These are phyloP conservation scores for Narthecium ossifragum DNA, from an alignment of 106 monocot genomes.

Conservation along the genomic window DNA sequence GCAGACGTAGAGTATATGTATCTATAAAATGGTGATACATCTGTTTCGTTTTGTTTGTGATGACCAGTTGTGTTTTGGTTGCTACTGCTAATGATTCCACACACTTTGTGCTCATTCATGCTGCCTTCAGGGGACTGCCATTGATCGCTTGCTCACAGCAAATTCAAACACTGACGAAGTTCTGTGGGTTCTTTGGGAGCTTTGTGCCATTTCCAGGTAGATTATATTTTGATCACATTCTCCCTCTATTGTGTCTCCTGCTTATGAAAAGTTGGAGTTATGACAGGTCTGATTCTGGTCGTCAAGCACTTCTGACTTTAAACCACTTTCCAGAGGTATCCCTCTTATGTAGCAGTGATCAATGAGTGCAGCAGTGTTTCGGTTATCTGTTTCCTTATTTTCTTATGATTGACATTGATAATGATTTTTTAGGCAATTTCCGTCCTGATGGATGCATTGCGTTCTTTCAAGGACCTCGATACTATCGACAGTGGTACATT, in stretches of 20 bases:
- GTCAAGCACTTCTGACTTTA: conserved; percentile 73
- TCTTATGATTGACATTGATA: neutral
- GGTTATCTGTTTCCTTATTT: neutral
- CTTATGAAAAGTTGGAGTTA: neutral
- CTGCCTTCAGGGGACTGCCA: conserved; percentile 45
- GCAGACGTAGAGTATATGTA: neutral
- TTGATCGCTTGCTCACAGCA: conserved; percentile 68
- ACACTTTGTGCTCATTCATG: neutral
- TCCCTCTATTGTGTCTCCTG: neutral
- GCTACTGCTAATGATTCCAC: neutral
- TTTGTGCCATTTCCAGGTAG: conserved; percentile 88
- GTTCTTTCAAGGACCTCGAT: conserved; percentile 70
- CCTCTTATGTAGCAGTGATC: neutral
- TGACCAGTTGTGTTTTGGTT: neutral
- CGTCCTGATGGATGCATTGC: conserved; percentile 63
- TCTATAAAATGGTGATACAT: too few species aligned
- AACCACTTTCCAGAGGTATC: conserved; percentile 78
- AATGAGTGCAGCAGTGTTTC: too few species aligned
- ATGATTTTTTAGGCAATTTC: conserved; percentile 50
- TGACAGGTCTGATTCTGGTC: conserved; percentile 83
- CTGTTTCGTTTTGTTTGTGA: too few species aligned
- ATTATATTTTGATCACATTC: neutral
- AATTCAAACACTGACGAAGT: conserved; percentile 67
- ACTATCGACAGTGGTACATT: conserved; percentile 43
- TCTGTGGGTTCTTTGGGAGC: conserved; percentile 93